These are phyloP conservation scores for Coniochaeta prunicola DNA, from an alignment of 2,329 filamentous ascomycete species.

Conservation along the genomic window DNA sequence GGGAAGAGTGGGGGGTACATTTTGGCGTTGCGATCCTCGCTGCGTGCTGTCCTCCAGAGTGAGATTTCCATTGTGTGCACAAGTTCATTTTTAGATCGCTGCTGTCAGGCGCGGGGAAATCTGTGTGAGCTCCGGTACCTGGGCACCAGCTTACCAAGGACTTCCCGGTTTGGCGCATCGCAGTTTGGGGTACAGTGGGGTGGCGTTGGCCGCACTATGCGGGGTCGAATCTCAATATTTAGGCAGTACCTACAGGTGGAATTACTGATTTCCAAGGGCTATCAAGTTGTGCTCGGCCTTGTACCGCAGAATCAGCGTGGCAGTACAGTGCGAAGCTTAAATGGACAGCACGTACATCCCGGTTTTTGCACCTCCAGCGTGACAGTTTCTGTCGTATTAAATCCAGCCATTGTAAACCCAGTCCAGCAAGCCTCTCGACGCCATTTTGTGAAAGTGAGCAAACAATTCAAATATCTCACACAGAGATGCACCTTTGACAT, in stretches of 20 bases:
- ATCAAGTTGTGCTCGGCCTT: neutral
- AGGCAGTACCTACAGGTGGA: no score
- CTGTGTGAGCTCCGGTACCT: no score
- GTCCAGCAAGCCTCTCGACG: neutral
- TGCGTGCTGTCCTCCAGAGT: neutral
- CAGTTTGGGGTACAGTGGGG: no score
- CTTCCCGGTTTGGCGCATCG: no score
- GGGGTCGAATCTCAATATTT: neutral
- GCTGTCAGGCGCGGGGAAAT: neutral
- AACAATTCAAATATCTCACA: neutral
- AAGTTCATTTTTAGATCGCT: neutral
- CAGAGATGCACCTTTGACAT: neutral
- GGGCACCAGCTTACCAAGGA: no score
- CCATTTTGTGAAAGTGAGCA: neutral
- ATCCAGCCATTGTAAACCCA: neutral
- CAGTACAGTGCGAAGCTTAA: neutral
- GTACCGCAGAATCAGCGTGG: neutral
- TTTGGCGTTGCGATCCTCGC: neutral
- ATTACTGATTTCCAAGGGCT: no score
- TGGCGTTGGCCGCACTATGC: neutral
- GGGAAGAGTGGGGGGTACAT: neutral
- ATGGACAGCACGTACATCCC: neutral
- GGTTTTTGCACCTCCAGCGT: neutral
- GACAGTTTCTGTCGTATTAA: no score
- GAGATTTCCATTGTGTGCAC: neutral